Percentiles rank a stretch among this genome's conserved stretches.
Conservation (phyloP, 306 rosid species). For the Glycine soja region DNA sequence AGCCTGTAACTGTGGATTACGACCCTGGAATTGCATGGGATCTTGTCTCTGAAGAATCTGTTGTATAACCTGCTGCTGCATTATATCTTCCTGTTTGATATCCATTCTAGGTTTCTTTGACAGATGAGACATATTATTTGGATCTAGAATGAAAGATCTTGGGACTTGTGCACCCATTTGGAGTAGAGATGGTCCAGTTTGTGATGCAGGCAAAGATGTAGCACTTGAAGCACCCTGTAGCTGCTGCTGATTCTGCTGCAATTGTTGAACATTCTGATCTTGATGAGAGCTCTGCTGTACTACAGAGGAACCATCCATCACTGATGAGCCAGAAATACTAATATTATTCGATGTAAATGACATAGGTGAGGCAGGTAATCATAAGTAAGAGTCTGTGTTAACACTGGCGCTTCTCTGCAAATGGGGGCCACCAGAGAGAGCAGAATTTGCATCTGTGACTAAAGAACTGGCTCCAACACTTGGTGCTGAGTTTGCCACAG, state of each 20-base stretch:
- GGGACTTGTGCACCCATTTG: conserved; percentile 67
- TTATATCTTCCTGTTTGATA: conserved; percentile 82
- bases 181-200: conserved; percentile 62
- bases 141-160: conserved; percentile 80
- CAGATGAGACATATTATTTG: conserved; percentile 68
- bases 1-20: conserved; percentile 80
- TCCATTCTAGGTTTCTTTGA: conserved; percentile 85
- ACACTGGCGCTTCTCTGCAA: conserved; percentile 97
- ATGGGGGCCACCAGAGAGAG: conserved; percentile 95
- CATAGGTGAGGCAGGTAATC: conserved; percentile 93
- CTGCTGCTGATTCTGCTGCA: conserved; percentile 72
- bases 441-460: conserved; percentile 99
- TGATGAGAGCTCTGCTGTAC: conserved; percentile 89
- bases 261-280: conserved; percentile 78
- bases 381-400: conserved; percentile 82
- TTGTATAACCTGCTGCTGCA: conserved; percentile 83
- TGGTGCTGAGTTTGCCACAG: conserved; percentile 90
- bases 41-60: conserved; percentile 94
- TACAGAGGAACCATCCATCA: conserved; percentile 88
- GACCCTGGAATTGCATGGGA: conserved; percentile 75
- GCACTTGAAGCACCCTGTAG: conserved; percentile 81
- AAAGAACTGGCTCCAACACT: conserved; percentile 97
- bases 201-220: conserved; percentile 67
- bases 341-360: conserved; percentile 91
- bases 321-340: conserved; percentile 89